Evolutionary conservation across 1,139 yeast species (phyloP).

Genomic region (Meyerozyma elateridarum): DNA sequence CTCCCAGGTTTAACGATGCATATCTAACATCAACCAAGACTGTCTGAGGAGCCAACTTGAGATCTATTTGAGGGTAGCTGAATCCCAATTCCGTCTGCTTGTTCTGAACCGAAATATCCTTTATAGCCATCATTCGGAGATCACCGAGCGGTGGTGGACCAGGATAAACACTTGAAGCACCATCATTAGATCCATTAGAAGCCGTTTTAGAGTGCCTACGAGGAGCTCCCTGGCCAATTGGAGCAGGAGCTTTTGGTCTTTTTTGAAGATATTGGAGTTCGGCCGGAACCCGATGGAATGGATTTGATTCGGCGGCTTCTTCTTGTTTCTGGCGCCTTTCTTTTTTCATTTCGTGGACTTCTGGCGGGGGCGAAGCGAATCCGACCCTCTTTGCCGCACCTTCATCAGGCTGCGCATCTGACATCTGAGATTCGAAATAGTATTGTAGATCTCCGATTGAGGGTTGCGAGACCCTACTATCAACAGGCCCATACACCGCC

Average conservation of each 20-base stretch:
- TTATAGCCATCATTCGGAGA: constrained; percentile 31
- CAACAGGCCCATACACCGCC: too few relatives aligned
- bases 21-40: constrained; percentile 37
- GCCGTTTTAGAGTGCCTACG: background rate
- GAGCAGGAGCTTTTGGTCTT: constrained; percentile 21
- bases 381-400: constrained; percentile 29
- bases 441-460: too few relatives aligned
- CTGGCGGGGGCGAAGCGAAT: constrained; percentile 38
- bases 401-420: too few relatives aligned
- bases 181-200: background rate
- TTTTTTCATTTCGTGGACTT: constrained; percentile 34
- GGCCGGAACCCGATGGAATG: constrained; percentile 42
- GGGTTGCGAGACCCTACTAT: too few relatives aligned
- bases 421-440: too few relatives aligned
- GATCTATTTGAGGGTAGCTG: constrained; percentile 34
- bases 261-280: constrained; percentile 38
- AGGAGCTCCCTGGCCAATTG: constrained; percentile 10
- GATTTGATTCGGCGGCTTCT: constrained; percentile 23
- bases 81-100: constrained; percentile 41
- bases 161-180: too few relatives aligned
- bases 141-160: constrained; percentile 20
- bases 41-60: constrained; percentile 30
- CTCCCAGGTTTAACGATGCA: constrained; percentile 36
- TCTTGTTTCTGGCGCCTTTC: constrained; percentile 22
- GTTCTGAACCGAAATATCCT: constrained; percentile 39